Base-by-base conservation (phyloP, 768 basidiomycete species). In the Mycena venus region DNA sequence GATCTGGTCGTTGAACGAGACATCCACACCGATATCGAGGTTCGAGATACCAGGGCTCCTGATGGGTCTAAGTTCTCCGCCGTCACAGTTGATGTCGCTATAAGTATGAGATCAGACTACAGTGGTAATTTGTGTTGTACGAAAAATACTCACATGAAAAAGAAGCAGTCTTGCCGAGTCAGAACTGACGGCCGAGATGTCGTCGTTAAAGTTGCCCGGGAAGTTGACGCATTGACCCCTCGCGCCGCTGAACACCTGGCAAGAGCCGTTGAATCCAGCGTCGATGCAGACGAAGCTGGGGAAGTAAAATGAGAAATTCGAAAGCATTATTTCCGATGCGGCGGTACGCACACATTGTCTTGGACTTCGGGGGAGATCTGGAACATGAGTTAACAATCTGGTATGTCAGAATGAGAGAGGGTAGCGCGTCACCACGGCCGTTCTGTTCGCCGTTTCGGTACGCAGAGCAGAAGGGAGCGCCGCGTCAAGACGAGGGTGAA, bases 211-310 rank as follows among this genome's bases (percentile, higher is more conserved):
- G 11, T 6, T n/a, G 23, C 3, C 4, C 15, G 61, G 61, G 40
- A 62, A 25, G 61, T 62, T 62, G 38, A 62, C 40, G 40, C 61
- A 62, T n/a, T 62, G 40, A 27, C 61, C 61, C n/a, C 61, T 62
- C 6, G 40, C 27, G 40, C 61, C 42, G 40, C 21, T 14, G 42
- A 62, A 31, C 23, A 19, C 34, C 15, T 15, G 17, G 61, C 61
- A 62, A 15, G 9, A 23, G 29, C 12, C 36, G 14, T 11, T 14
- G 60, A 61, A 61, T 8, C 9, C 4, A 12, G 10, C 60, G 60
- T 61, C 29, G 11, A 9, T 19, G 60, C 60, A 61, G 15, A 61
- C 60, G 38, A 61, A 61, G 60, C 60, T 40, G 38, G 23, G 36
- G 27, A 38, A 42, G 42, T 42, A 17, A 17, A 42, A 4, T 4